Percentiles rank a stretch among this genome's conserved stretches.
Conservation (phyloP, 805 yeast genomes). For the Vanderwaltozyma tropicalis region DNA sequence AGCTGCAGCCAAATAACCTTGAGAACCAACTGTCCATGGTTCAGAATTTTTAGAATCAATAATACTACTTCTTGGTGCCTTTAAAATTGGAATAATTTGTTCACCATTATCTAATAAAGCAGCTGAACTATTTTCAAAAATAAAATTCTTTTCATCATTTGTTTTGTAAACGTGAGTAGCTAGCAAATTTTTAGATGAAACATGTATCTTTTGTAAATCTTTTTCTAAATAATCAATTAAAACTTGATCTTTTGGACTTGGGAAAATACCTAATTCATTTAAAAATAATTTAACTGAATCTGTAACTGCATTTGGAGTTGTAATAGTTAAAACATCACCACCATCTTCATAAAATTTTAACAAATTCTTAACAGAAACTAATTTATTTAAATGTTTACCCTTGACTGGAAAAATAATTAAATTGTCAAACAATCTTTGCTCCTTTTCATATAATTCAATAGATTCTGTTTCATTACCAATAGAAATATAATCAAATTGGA, state of each 20-base stretch:
- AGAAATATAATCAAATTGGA: slow-evolving; percentile 21
- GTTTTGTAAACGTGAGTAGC: slow-evolving; percentile 3
- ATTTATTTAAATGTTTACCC: slow-evolving; percentile 33
- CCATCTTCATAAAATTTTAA: slow-evolving; percentile 51
- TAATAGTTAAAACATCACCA: slow-evolving; percentile 64
- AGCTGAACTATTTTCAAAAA: slow-evolving; percentile 43
- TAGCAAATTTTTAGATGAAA: slow-evolving; percentile 7
- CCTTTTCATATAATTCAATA: slow-evolving; percentile 28
- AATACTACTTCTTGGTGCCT: slow-evolving; percentile 56
- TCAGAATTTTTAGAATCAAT: slow-evolving; percentile 50
- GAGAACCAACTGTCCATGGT: slow-evolving; percentile 72
- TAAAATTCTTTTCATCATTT: slow-evolving; percentile 9
- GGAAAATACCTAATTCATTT: slow-evolving; percentile 71
- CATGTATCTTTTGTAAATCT: slow-evolving; percentile 4
- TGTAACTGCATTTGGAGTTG: slow-evolving; percentile 41
- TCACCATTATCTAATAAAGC: slow-evolving; percentile 65
- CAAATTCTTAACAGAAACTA: slow-evolving; percentile 38
- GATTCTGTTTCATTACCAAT: slow-evolving; percentile 16
- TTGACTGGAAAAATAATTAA: slow-evolving; percentile 51
- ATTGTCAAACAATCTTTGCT: slow-evolving; percentile 40
- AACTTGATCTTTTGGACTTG: slow-evolving; percentile 65
- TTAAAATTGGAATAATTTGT: slow-evolving; percentile 57
- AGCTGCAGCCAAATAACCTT: slow-evolving; percentile 64
- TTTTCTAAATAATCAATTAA: slow-evolving; percentile 55
- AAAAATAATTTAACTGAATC: slow-evolving; percentile 58